Conservation (phyloP, 306 rosid genomes). For the Vigna nakashimae region DNA sequence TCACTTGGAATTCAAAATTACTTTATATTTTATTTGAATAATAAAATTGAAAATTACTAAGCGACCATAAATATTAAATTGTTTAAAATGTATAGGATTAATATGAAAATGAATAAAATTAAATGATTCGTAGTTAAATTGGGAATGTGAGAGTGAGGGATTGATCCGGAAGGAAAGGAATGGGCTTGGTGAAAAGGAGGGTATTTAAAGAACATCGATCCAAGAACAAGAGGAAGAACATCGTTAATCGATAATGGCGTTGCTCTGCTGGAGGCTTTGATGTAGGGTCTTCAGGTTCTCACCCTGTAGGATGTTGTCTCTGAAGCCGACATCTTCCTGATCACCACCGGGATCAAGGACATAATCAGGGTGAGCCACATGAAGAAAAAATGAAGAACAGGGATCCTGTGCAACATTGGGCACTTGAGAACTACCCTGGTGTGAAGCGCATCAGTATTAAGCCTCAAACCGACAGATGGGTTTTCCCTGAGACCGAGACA, state of each 20-base stretch:
- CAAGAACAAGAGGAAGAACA: too few species aligned
- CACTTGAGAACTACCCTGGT: constrained; percentile 87
- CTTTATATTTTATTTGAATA: too few species aligned
- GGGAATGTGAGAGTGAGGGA: too few species aligned
- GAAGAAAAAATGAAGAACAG: constrained; percentile 99
- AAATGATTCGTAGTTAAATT: too few species aligned
- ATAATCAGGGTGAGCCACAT: constrained; percentile 81
- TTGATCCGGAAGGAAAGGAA: too few species aligned
- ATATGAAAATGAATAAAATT: too few species aligned
- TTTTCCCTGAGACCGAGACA: constrained; percentile 74
- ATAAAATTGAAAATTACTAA: too few species aligned
- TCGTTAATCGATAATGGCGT: constrained; percentile 43
- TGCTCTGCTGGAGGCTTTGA: constrained; percentile 44
- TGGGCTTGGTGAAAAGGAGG: too few species aligned
- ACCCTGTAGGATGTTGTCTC: constrained; percentile 68
- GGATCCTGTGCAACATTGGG: constrained; percentile 94
- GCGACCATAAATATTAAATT: too few species aligned
- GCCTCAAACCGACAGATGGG: constrained; percentile 99
- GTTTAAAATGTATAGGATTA: too few species aligned
- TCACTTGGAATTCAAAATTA: too few species aligned
- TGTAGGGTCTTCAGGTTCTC: constrained; percentile 89
- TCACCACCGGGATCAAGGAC: constrained; percentile 99
- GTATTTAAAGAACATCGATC: too few species aligned
- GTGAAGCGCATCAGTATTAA: constrained; percentile 88
- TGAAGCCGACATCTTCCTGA: constrained; percentile 83